Conservation (phyloP, 495 filamentous ascomycete species). For the Penicillium fimorum region DNA sequence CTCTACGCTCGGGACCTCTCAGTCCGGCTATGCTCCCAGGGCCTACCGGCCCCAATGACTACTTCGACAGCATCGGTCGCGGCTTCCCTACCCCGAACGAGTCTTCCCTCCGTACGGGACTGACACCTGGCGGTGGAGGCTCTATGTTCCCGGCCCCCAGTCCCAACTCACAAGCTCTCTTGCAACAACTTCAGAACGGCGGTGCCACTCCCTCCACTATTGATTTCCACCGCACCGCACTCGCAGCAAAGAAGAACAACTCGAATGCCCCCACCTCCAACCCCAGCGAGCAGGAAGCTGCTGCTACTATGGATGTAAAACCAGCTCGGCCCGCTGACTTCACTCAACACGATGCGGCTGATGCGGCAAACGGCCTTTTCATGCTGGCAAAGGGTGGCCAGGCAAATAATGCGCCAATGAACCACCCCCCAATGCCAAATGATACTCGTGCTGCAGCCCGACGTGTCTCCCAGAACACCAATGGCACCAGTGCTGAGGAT, state of each 20-base stretch:
- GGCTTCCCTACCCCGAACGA: constrained; percentile 97
- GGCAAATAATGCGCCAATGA: constrained; percentile 46
- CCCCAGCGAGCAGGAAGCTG: constrained; percentile 46
- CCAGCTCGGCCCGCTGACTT: constrained; percentile 52
- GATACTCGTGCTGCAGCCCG: constrained; percentile 29
- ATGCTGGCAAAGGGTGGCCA: constrained; percentile 75
- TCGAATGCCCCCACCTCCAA: constrained; percentile 51
- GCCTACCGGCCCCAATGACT: constrained; percentile 72
- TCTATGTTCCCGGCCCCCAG: constrained; percentile 96
- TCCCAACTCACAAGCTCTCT: constrained; percentile 78
- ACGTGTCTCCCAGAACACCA: constrained; percentile 38
- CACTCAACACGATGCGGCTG: constrained; percentile 83
- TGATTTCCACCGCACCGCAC: constrained; percentile 91
- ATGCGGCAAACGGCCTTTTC: constrained; percentile 93
- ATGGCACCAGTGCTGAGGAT: constrained; percentile 49
- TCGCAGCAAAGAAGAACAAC: constrained; percentile 71
- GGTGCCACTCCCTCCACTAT: constrained; percentile 84
- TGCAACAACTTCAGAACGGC: constrained; percentile 74
- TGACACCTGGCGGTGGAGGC: constrained; percentile 93
- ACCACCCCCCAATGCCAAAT: constrained; percentile 27
- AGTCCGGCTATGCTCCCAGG: constrained; percentile 98
- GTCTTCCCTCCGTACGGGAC: constrained; percentile 83
- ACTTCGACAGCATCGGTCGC: constrained; percentile 76
- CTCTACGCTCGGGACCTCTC: constrained; percentile 84
- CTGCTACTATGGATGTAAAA: constrained; percentile 52